These are phyloP conservation scores for Septoria linicola DNA, from an alignment of 2,329 filamentous ascomycete genomes.

Conservation along the genomic window DNA sequence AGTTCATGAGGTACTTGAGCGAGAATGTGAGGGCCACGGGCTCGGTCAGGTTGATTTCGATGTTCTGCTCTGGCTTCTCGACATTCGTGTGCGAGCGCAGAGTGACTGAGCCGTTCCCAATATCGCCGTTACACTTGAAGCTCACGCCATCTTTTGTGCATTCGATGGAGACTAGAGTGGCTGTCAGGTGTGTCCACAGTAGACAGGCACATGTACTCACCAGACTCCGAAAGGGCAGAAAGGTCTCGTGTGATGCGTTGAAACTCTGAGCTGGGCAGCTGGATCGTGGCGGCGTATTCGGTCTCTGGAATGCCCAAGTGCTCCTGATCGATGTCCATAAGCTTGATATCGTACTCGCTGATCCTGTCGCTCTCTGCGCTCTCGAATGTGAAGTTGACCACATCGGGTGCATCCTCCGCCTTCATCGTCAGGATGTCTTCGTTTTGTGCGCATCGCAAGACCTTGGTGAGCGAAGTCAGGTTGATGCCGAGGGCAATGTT, in stretches of 20 bases:
- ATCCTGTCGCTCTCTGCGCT: slow-evolving; percentile 82
- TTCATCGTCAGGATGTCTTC: slow-evolving; percentile 95
- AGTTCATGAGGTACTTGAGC: slow-evolving; percentile 98
- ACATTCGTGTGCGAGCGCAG: slow-evolving; percentile 84
- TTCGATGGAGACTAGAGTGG: slow-evolving; percentile 79
- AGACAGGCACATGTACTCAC: slow-evolving; percentile 54
- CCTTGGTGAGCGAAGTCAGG: slow-evolving; percentile 93
- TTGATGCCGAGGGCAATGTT: slow-evolving; percentile 99
- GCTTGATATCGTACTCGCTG: slow-evolving; percentile 98
- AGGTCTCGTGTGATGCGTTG: slow-evolving; percentile 92
- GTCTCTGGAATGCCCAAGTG: slow-evolving; percentile 98
- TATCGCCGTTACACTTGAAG: slow-evolving; percentile 90
- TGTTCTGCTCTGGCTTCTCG: slow-evolving; percentile 81
- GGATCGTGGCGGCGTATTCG: slow-evolving; percentile 90
- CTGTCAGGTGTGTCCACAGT: slow-evolving; percentile 25
- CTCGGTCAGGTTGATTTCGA: slow-evolving; percentile 87
- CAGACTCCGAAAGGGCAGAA: slow-evolving; percentile 89
- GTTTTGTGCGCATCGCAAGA: slow-evolving; percentile 88
- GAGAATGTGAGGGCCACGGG: slow-evolving; percentile 95
- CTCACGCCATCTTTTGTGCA: slow-evolving; percentile 96
- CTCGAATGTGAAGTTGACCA: slow-evolving; percentile 94
- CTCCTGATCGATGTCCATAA: slow-evolving; percentile 99
- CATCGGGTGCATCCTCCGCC: slow-evolving; percentile 94
- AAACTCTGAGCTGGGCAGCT: slow-evolving; percentile 87
- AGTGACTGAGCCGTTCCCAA: slow-evolving; percentile 90